Base-by-base conservation (phyloP, 176 grass and related monocot species). In the Eragrostis nindensis region DNA sequence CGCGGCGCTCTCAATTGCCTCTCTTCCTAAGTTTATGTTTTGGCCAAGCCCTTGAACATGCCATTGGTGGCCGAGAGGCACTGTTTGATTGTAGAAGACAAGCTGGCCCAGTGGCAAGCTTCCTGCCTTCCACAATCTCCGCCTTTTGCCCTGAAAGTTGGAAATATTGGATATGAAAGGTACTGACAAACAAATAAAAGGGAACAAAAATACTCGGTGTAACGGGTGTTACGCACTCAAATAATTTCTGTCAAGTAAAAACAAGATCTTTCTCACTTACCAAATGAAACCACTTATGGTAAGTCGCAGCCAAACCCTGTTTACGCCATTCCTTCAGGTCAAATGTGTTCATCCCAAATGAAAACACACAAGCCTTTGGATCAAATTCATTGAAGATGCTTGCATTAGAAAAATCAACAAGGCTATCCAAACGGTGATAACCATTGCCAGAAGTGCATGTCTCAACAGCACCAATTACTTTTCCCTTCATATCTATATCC, bases 301-400 rank as follows among this genome's bases (percentile, higher is more conserved):
- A 89, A 65, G 70, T 83, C 40, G 50, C 44, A 45, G 77, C 86
- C 29, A 98, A 70, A 68, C 70, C 83, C 77, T 81, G 84, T 60
- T 49, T 90, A 25, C 90, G 80, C 95, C 95, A 95, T 80, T 89
- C 84, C 46, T 89, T 79, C 32, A 98, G 90, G 65, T 95, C 68
- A 85, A 98, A 93, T 50, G 95, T 87, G 56, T 94, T 98, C 90
- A 98, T 87, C 17, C 95, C 92, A 81, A 91, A 93, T 68, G 88
- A 88, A 87, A 77, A 91, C 67, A 73, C 63, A 63, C 95, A 98
- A 55, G 92, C 65, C 49, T 93, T 89, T 47, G 87, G 25, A 70
- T 98, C 86, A 82, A 98, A 86, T 59, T 70, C 68, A 63, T 70
- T 70, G 8, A 65, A 77, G 59, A 94, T 74, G 32, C 56, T 54